These are phyloP conservation scores for Mycena kentingensis DNA, from an alignment of 768 basidiomycete species.

Conservation along the genomic window DNA sequence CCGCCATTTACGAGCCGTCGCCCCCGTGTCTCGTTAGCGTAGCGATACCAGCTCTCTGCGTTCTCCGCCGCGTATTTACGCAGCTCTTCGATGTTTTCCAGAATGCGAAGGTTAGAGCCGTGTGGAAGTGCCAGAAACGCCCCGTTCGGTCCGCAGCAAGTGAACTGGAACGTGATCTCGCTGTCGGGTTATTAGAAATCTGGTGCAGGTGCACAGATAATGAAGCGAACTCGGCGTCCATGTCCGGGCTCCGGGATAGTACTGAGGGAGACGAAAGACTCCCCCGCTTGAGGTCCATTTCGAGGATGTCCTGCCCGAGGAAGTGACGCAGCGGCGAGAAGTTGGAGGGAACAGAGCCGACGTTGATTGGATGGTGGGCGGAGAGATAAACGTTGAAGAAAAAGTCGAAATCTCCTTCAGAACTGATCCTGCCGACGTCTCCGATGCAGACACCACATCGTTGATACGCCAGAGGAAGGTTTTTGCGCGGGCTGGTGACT, in stretches of 20 bases:
- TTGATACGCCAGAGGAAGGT: constrained; percentile 27
- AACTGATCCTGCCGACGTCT: constrained; percentile 40
- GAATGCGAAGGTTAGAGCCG: background rate
- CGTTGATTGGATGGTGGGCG: constrained; percentile 30
- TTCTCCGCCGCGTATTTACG: background rate
- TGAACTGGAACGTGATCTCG: background rate
- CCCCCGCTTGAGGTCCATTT: background rate
- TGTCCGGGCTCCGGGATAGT: background rate
- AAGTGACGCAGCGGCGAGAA: constrained; percentile 11
- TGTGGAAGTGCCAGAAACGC: background rate
- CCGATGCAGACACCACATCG: constrained; percentile 36
- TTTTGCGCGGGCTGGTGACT: constrained; percentile 33
- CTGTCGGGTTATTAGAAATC: background rate
- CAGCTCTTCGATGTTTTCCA: background rate
- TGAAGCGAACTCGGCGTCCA: background rate
- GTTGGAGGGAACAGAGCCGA: constrained; percentile 28
- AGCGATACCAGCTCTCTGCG: background rate
- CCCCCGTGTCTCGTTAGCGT: background rate
- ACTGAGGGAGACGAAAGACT: background rate
- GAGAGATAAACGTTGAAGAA: constrained; percentile 41
- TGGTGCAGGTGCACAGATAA: background rate
- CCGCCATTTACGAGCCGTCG: background rate
- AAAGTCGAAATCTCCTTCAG: constrained; percentile 36
- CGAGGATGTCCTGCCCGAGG: background rate
- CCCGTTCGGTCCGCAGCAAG: background rate